phyloP scores from a whole-genome alignment of 306 rosid species.

The Lithocarpus polystachyus region DNA sequence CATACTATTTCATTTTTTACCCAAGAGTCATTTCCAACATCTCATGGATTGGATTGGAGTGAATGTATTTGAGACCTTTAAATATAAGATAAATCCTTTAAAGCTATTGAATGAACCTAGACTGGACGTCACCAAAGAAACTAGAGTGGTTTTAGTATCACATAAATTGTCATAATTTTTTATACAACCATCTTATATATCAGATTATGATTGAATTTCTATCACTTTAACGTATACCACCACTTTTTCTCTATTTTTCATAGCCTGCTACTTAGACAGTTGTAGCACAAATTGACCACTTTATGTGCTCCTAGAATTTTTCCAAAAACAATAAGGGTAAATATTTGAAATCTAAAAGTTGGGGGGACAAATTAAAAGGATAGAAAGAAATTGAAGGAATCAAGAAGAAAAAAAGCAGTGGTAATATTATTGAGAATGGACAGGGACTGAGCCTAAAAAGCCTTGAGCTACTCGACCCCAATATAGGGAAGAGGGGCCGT shows the following conservation, averaged over 20 bases:
- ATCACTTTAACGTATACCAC: rapidly evolving
- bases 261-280: rapidly evolving
- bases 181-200: rapidly evolving
- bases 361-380: slow-evolving; percentile 15
- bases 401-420: not conserved
- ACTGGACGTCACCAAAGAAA: too few relatives aligned
- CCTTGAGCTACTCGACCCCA: slow-evolving; percentile 32
- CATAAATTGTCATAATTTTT: too few relatives aligned
- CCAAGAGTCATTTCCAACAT: too few relatives aligned
- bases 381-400: not conserved
- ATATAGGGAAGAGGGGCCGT: slow-evolving; percentile 1
- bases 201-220: rapidly evolving
- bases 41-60: too few relatives aligned
- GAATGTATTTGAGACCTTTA: too few relatives aligned
- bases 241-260: too few relatives aligned
- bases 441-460: slow-evolving; percentile 29
- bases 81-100: too few relatives aligned
- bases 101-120: too few relatives aligned
- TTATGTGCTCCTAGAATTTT: too few relatives aligned
- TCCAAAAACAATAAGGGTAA: not conserved
- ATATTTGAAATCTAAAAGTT: not conserved
- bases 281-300: rapidly evolving
- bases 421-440: not conserved
- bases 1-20: too few relatives aligned
- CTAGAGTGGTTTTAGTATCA: rapidly evolving